These are phyloP conservation scores for Plasmodium malariae DNA, from an alignment of 169 alveolate species.

Conservation along the genomic window DNA sequence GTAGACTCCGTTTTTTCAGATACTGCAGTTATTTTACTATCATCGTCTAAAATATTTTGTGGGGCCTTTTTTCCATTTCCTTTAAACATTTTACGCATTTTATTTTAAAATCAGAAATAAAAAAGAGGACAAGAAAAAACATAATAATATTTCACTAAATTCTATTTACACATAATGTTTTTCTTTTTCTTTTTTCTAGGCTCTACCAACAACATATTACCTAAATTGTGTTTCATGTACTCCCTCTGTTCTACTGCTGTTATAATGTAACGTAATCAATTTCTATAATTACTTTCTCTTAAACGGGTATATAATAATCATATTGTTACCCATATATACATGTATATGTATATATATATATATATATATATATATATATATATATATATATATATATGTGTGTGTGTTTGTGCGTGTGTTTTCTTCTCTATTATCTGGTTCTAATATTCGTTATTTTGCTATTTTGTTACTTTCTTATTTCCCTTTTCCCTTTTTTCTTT, in stretches of 20 bases:
- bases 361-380: no score
- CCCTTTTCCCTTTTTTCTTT: no score
- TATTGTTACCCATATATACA: no score
- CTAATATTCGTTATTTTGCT: no score
- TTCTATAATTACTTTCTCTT: background rate
- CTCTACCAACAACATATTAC: background rate
- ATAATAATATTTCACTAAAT: background rate
- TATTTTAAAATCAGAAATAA: constrained; percentile 2
- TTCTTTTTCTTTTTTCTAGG: background rate
- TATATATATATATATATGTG: no score
- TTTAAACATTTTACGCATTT: constrained; percentile 26
- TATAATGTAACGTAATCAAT: background rate
- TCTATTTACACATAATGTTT: constrained; percentile 32
- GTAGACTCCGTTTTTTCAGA: constrained; percentile 32
- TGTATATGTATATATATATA: no score
- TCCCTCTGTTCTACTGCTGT: background rate
- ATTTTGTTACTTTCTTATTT: no score
- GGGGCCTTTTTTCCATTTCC: constrained; percentile 13
- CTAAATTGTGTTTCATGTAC: background rate
- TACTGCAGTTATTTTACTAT: constrained; percentile 42
- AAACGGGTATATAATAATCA: no score
- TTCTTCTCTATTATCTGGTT: no score
- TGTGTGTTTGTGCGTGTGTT: no score
- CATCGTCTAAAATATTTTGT: constrained; percentile 12
- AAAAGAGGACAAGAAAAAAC: background rate